Evolutionary conservation across 306 rosid species (phyloP), one percentile per base, ranked within the genome.

Genomic region (Begonia peltatifolia): DNA sequence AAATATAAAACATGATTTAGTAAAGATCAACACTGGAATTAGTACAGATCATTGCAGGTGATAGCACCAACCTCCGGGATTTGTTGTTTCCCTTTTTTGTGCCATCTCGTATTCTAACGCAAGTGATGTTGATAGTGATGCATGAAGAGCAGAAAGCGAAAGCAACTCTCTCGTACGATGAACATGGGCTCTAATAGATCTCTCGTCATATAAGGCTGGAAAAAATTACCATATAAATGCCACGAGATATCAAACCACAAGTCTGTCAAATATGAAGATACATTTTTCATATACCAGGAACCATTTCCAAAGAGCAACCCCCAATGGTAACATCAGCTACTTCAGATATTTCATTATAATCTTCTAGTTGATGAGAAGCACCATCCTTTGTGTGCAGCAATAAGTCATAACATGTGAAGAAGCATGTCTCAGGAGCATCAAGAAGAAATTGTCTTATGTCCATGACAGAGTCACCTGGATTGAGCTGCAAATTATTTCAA

Each of bases 361-460:
- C 96, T 76, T 92, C 99, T 53, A 92, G 74, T 36, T 76, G 94
- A 68, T 81, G 85, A 52, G 76, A 64, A 52, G 86, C 75, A 44
- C 87, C 94, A 75, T 92, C 96, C 59, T 86, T 86, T 47, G 93
- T 71, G 73, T 79, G 94, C 67, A 92, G 73, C 59, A 83, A 53
- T 56, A 92, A 79, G 77, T 87, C 99, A 75, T 86, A 92, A 74
- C 99, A 92, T 38, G 99, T 92, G 71, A 81, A 76, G 76, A 81
- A 92, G 72, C 99, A 92, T 10, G 96, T 79, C 78, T 92, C 99
- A 0, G 96, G 92, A 54, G 99, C 96, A 83, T 92, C 99, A 63
- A 92, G 96, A 67, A 92, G 89, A 68, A 92, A 83, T 51, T 92
- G 99, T 56, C 96, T 75, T 44, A 92, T 79, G 73, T 92, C 99